Evolutionary conservation across 768 basidiomycete species (phyloP).

Genomic region (Cystobasidium tubakii): DNA sequence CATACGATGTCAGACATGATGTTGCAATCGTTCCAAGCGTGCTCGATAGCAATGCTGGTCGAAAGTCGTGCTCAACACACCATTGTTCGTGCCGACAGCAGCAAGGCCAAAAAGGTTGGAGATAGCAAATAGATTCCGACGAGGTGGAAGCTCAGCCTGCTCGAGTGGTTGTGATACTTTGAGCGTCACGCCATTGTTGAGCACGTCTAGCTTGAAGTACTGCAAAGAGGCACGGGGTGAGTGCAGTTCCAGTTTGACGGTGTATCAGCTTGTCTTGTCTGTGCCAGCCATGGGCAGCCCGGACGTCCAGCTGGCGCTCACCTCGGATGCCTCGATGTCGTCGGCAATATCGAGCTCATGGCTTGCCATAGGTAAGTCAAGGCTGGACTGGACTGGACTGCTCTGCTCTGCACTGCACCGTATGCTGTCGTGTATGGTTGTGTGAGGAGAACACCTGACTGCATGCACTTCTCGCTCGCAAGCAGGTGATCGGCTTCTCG

Average conservation of each 20-base stretch:
- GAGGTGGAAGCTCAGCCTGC: conserved; percentile 4
- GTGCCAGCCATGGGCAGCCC: neutral
- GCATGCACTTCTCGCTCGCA: too few species aligned
- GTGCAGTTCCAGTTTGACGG: neutral
- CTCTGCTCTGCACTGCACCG: neutral
- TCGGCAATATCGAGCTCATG: conserved; percentile 35
- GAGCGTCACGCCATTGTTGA: conserved; percentile 31
- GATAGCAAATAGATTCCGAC: conserved; percentile 33
- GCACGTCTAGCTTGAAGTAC: conserved; percentile 31
- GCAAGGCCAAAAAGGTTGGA: conserved; percentile 39
- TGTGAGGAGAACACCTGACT: neutral
- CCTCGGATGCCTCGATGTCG: conserved; percentile 33
- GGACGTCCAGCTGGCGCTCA: neutral
- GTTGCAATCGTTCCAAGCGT: neutral
- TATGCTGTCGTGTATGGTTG: neutral
- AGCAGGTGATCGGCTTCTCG: too few species aligned
- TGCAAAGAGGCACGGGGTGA: neutral
- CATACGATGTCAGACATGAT: neutral
- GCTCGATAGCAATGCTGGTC: neutral
- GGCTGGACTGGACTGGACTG: neutral
- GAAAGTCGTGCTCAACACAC: neutral
- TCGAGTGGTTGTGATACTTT: conserved; percentile 3
- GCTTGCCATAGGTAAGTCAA: conserved; percentile 5
- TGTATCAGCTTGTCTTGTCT: neutral
- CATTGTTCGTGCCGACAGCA: conserved; percentile 20